phyloP scores from a whole-genome alignment of 345 rosid species.

The Conringia planisiliqua region DNA sequence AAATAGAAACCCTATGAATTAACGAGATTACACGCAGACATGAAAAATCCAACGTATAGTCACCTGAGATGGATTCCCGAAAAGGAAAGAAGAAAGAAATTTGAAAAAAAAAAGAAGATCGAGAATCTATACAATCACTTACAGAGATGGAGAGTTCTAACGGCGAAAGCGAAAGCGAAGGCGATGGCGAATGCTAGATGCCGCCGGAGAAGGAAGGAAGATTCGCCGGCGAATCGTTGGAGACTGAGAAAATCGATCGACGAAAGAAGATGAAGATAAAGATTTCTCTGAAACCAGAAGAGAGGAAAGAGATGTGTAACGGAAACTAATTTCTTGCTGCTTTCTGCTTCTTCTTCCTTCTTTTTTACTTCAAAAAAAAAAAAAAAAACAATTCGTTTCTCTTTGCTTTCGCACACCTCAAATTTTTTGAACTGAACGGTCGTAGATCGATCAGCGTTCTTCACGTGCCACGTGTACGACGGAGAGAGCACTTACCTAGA shows the following conservation, averaged over 20 bases:
- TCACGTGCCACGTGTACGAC: slow-evolving; percentile 24
- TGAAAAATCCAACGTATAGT: neutral
- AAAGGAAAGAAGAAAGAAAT: slow-evolving; percentile 14
- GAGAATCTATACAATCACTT: slow-evolving; percentile 14
- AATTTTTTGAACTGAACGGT: slow-evolving; percentile 26
- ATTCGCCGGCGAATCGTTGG: slow-evolving; percentile 10
- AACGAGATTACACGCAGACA: neutral
- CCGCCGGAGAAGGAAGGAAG: neutral
- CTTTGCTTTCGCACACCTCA: slow-evolving; percentile 8
- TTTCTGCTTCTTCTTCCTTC: neutral
- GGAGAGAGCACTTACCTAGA: neutral
- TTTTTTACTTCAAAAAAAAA: too few species aligned
- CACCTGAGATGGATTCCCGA: slow-evolving; percentile 22
- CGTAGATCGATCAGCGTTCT: neutral
- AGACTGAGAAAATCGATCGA: neutral
- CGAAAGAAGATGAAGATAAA: neutral
- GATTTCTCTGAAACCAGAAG: neutral
- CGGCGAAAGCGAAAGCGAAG: neutral
- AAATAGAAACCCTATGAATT: neutral
- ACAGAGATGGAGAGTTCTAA: slow-evolving; percentile 7
- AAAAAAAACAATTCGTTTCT: too few species aligned
- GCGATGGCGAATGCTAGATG: neutral
- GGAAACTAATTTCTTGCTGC: slow-evolving; percentile 25
- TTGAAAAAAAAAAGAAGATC: neutral
- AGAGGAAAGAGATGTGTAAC: slow-evolving; percentile 23